Conservation (phyloP, 2,329 filamentous ascomycete species). For the Cladophialophora psammophila region DNA sequence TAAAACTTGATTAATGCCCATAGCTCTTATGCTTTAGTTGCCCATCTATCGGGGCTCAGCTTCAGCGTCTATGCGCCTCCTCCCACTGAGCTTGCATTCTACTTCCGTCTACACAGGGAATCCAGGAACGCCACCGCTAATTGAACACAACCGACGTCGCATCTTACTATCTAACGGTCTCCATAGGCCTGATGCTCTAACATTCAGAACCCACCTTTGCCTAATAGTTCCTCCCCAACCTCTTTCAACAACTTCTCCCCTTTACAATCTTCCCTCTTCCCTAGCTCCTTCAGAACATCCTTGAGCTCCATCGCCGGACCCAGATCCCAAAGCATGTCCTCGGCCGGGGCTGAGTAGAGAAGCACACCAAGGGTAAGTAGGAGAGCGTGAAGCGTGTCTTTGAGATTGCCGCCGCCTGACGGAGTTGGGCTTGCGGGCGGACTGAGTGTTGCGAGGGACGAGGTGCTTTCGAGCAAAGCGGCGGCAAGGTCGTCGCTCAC, state of each 20-base stretch:
- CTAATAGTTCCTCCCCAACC: slow-evolving; percentile 55
- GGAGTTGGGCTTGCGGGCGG: slow-evolving; percentile 3
- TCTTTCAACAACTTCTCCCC: slow-evolving; percentile 65
- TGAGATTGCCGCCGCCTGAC: slow-evolving; percentile 25
- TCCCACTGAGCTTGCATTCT: neutral
- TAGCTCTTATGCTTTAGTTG: too few relatives aligned
- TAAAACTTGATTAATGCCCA: neutral
- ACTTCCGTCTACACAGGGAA: neutral
- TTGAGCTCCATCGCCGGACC: slow-evolving; percentile 77
- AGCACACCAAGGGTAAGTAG: slow-evolving; percentile 78
- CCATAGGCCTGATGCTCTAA: neutral
- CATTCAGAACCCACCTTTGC: slow-evolving; percentile 44
- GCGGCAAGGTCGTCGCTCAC: slow-evolving; percentile 71
- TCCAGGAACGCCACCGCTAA: neutral
- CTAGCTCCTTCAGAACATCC: slow-evolving; percentile 59
- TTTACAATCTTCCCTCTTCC: slow-evolving; percentile 61
- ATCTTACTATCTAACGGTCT: neutral
- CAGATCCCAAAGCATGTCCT: slow-evolving; percentile 79
- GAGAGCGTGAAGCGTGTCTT: slow-evolving; percentile 78
- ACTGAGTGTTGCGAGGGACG: slow-evolving; percentile 16
- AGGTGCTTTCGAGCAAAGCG: slow-evolving; percentile 66
- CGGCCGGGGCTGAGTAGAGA: slow-evolving; percentile 70
- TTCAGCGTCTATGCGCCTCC: neutral
- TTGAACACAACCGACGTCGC: neutral
- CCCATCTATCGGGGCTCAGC: too few relatives aligned